Conservation (phyloP, 1,284 basidiomycete species). For the Rhodotorula sp. region DNA sequence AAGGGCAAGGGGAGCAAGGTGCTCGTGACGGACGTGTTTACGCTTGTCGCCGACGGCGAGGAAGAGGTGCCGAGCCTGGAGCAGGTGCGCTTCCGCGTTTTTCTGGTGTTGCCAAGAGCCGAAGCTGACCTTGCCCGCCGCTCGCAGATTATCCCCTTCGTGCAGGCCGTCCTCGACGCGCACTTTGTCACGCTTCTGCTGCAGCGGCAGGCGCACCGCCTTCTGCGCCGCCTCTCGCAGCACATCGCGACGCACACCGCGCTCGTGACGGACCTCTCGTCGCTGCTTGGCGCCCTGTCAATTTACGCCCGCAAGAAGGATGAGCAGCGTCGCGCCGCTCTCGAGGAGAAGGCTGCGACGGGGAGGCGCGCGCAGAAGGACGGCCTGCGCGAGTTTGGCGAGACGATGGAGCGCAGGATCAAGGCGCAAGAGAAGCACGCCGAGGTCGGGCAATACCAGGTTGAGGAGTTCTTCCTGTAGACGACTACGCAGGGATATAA, state of each 20-base stretch:
- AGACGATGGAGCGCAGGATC: constrained; percentile 36
- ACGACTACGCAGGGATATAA: not conserved
- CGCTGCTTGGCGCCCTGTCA: constrained; percentile 35
- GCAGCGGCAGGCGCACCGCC: constrained; percentile 34
- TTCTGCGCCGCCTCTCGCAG: constrained; percentile 36
- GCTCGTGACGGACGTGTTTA: constrained; percentile 15
- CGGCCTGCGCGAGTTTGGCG: constrained; percentile 31
- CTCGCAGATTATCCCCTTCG: constrained; percentile 32
- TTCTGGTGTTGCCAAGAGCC: not conserved
- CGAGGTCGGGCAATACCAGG: constrained; percentile 34
- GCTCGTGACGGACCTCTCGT: constrained; percentile 27
- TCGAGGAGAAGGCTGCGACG: constrained; percentile 6
- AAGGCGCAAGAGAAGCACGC: constrained; percentile 42
- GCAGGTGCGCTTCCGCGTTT: constrained; percentile 9
- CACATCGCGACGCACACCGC: constrained; percentile 29
- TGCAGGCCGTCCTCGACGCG: constrained; percentile 41
- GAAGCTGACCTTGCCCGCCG: not conserved
- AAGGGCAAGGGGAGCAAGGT: constrained; percentile 21
- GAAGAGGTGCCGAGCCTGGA: constrained; percentile 18
- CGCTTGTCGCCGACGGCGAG: not conserved
- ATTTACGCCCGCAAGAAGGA: constrained; percentile 35
- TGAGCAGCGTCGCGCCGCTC: constrained; percentile 12
- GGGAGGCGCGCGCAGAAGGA: not conserved
- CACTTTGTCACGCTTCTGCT: constrained; percentile 43
- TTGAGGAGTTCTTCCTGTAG: constrained; percentile 38